Evolutionary conservation across 1,284 basidiomycete genomes (phyloP).

Genomic region (Hortiboletus rubellus): DNA sequence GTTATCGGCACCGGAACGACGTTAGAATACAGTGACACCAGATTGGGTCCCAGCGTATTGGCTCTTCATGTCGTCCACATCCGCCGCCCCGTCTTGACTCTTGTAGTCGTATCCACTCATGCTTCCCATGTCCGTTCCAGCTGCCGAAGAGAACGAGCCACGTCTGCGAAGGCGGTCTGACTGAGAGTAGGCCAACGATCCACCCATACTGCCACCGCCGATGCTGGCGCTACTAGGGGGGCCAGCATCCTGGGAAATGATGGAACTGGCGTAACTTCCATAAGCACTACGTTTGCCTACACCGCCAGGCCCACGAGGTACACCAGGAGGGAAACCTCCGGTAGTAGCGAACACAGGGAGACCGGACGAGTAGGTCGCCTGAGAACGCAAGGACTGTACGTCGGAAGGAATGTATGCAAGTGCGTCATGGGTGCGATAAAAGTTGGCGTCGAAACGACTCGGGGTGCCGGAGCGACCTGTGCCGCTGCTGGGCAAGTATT

Average conservation of each 20-base stretch:
- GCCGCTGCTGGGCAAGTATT: constrained; percentile 49
- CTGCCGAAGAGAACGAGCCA: constrained; percentile 73
- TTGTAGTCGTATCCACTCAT: constrained; percentile 81
- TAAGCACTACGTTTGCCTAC: constrained; percentile 71
- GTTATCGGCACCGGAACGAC: constrained; percentile 6
- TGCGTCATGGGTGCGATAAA: constrained; percentile 94
- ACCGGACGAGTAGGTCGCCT: constrained; percentile 90
- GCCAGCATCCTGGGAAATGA: constrained; percentile 86
- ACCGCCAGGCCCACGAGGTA: constrained; percentile 54
- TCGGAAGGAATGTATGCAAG: constrained; percentile 95
- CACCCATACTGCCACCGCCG: constrained; percentile 44
- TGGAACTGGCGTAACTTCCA: constrained; percentile 85
- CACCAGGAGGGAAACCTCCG: constrained; percentile 66
- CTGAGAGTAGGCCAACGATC: constrained; percentile 76
- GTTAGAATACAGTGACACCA: constrained; percentile 78
- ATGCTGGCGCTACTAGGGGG: constrained; percentile 52
- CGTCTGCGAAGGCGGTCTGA: constrained; percentile 66
- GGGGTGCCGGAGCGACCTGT: constrained; percentile 72
- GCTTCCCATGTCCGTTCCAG: constrained; percentile 74
- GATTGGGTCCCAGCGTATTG: constrained; percentile 81
- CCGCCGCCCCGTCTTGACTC: constrained; percentile 76
- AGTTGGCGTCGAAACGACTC: constrained; percentile 90
- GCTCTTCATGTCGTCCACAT: constrained; percentile 80
- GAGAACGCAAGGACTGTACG: constrained; percentile 90
- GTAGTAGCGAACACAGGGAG: constrained; percentile 79